phyloP scores from a whole-genome alignment of 2,329 filamentous ascomycete genomes.

The Hirsutella minnesotensis region DNA sequence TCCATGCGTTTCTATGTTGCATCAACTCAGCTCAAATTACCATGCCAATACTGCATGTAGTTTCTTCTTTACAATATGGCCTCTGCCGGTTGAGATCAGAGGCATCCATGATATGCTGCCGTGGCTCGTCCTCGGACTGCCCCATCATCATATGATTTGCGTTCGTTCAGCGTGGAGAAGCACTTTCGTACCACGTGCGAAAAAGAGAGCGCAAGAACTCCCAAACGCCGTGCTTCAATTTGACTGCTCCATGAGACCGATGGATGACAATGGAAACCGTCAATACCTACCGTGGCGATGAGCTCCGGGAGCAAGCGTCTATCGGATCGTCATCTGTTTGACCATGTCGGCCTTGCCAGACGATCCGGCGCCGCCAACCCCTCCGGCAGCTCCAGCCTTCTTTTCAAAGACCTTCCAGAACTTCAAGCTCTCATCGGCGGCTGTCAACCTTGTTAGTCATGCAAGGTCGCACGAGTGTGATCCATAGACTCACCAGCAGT shows the following conservation, averaged over 20 bases:
- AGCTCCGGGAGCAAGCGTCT: conserved; percentile 21
- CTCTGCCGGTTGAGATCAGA: too few relatives aligned
- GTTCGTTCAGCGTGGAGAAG: conserved; percentile 28
- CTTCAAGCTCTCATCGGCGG: conserved; percentile 93
- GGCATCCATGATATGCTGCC: conserved; percentile 7
- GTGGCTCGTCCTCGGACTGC: conserved; percentile 15
- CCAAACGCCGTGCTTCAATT: conserved; percentile 38
- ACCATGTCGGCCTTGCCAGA: conserved; percentile 73
- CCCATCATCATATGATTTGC: conserved; percentile 7
- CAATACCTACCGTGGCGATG: conserved; percentile 34
- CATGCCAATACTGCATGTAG: too few relatives aligned
- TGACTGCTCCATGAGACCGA: conserved; percentile 27
- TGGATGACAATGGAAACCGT: conserved; percentile 27
- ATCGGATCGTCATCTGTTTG: conserved; percentile 93
- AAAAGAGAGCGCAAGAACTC: conserved; percentile 23
- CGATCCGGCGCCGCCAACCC: conserved; percentile 52
- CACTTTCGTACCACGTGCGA: conserved; percentile 37
- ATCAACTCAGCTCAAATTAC: too few relatives aligned
- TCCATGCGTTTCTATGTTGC: too few relatives aligned
- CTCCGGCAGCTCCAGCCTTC: conserved; percentile 66
- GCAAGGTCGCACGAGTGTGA: too few relatives aligned
- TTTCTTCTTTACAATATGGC: too few relatives aligned
- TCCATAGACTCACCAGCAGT: conserved; percentile 56
- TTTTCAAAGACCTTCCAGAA: conserved; percentile 99
- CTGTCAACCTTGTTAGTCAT: conserved; percentile 22